Evolutionary conservation across 352 stramenopile genomes (phyloP), one percentile per base, ranked within the genome.

Genomic region (Thalassiosira livingstoniorum): DNA sequence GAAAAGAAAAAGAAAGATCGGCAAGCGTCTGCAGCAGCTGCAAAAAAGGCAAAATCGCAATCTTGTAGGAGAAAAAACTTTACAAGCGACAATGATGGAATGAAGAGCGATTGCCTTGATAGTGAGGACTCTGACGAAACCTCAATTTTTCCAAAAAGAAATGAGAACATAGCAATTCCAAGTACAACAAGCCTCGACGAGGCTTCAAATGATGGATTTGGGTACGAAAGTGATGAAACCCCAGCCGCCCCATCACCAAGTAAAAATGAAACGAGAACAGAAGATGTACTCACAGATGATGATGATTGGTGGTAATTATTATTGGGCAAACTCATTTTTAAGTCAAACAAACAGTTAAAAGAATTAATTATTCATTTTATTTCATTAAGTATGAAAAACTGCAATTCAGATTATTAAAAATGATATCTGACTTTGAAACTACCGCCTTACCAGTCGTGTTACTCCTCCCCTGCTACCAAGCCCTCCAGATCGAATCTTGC

Each of bases 101-200:
- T 85, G 55, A 74, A 74, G 7, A 63, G 29, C 55, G 78, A 86
- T 54, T 80, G 72, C 34, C 78, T 86, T 45, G 45, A 80, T 57
- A 79, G 60, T 42, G 63, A 80, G 68, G 64, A 60, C n/a, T 60
- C 35, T 23, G 43, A 21, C 18, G 31, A 60, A n/a, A 18, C 29
- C 39, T 15, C 18, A 10, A 55, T 15, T 15, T 18, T 47, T 47
- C 7, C 39, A 18, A 15, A 15, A 18, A 47, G 15, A 7, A 47
- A 47, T 47, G 15, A 47, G 15, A 47, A 47, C 15, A 47, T 7
- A 47, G 7, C 15, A 7, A 7, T 47, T 7, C 7, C 7, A 47
- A 47, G 39, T 18, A 15, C 7, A 47, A 15, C 7, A 47, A 47
- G 39, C 39, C 39, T 15, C 7, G 39, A 15, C 7, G 15, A 18